Evolutionary conservation across 176 grass and related monocot species (phyloP).

Genomic region (Aegilops speltoides): DNA sequence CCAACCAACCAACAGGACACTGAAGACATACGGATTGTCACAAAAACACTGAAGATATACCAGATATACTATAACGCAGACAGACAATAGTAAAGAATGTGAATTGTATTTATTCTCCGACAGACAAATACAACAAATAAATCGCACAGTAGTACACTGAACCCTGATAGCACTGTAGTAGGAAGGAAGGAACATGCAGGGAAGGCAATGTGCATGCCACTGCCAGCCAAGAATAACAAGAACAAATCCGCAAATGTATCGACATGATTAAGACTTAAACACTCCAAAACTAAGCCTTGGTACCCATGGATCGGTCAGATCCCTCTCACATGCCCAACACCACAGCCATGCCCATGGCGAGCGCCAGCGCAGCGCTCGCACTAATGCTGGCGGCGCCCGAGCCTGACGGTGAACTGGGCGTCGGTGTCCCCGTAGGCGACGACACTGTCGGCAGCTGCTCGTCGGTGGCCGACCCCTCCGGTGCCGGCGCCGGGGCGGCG

Average conservation of each 20-base stretch:
- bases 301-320: not conserved
- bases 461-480: slow-evolving; percentile 6
- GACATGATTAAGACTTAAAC: not conserved
- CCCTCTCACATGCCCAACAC: slow-evolving; percentile 46
- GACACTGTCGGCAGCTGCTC: slow-evolving; percentile 22
- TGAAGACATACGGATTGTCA: too few relatives aligned
- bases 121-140: not conserved
- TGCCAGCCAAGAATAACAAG: not conserved
- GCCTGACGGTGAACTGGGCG: slow-evolving; percentile 34
- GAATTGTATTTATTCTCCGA: not conserved
- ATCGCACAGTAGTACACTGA: not conserved
- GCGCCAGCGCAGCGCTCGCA: slow-evolving; percentile 20
- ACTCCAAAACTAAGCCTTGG: not conserved
- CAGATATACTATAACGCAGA: too few relatives aligned
- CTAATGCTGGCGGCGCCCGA: slow-evolving; percentile 34
- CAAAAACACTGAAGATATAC: too few relatives aligned
- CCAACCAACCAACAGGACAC: too few relatives aligned
- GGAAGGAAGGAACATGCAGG: slow-evolving; percentile 8
- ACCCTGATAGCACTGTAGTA: not conserved
- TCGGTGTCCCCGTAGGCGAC: slow-evolving; percentile 20
- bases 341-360: slow-evolving; percentile 39
- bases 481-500: slow-evolving; percentile 1
- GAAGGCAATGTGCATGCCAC: slow-evolving; percentile 15
- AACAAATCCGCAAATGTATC: not conserved
- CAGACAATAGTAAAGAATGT: not conserved